Evolutionary conservation across 805 yeast genomes (phyloP), one percentile per base, ranked within the genome.

Genomic region (Nakazawaea anatomiae): DNA sequence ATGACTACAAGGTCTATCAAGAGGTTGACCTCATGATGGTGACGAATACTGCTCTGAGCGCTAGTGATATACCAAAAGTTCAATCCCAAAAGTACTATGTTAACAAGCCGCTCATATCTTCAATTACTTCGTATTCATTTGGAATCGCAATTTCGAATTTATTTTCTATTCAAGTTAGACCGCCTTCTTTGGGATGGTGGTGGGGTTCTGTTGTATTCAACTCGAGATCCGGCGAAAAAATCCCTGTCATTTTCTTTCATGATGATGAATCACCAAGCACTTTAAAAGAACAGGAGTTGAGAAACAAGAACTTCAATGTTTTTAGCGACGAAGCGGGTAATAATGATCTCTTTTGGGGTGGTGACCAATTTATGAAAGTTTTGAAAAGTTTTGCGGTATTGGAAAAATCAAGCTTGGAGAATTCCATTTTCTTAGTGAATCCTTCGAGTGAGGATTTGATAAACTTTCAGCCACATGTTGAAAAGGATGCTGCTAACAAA

Each of bases 201-300:
- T 81, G 79, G 68, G 99, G 99, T 0, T 87, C 96, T 0, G 70
- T 92, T 12, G 71, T 89, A 1, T 66, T 94, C 31, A 85, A 89
- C 65, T 79, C 92, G 1, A 78, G 79, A 56, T 80, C 70, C 41
- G 80, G 80, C 7, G 85, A 80, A 50, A 80, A 82, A 42, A 67
- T 89, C 14, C 98, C 98, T 0, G 85, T 90, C 4, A 60, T 94
- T 40, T 94, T 91, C 65, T 91, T 94, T 71, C 99, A 94, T 66
- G 99, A 94, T 62, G 86, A 87, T 50, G 91, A 87, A 58, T 80
- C 85, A 35, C 84, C 88, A 6, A 85, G 92, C 40, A 89, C 96
- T 0, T 69, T 76, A 46, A 67, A 76, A 54, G 84, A 79, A 55
- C 85, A 82, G 55, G 76, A 78, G 47, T 62, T 78, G 48, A 76